Evolutionary conservation across 2,329 filamentous ascomycete species (phyloP).

Genomic region (Penicillium rolfsii): DNA sequence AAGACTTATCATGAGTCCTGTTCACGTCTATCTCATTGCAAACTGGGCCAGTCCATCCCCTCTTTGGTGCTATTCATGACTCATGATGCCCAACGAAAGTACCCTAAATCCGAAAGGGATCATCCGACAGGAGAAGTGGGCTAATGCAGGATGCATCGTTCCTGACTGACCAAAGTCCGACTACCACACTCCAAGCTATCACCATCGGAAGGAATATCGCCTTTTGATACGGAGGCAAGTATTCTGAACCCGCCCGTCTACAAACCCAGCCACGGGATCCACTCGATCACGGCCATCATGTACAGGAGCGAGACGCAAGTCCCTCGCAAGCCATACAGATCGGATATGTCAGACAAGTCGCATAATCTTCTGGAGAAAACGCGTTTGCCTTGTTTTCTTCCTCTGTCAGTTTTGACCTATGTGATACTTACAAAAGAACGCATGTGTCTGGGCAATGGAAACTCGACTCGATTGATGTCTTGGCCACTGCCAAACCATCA

Average conservation of each 20-base stretch:
- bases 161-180: constrained; percentile 6
- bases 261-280: constrained; percentile 2
- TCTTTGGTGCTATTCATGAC: background rate
- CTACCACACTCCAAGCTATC: background rate
- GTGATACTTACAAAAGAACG: background rate
- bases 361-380: constrained; percentile 1
- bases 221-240: constrained; percentile 7
- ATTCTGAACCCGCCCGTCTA: constrained; percentile 4
- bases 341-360: background rate
- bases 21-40: background rate
- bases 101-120: constrained; percentile 2
- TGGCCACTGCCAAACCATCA: background rate
- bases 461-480: background rate
- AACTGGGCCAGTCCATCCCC: constrained; percentile 1
- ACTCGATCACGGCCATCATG: background rate
- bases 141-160: constrained; percentile 14
- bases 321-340: background rate
- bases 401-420: background rate
- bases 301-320: background rate
- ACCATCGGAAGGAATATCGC: constrained; percentile 18
- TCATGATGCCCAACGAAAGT: background rate
- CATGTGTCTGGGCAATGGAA: background rate
- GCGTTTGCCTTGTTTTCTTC: constrained; percentile 5
- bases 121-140: constrained; percentile 7
- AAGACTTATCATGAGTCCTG: background rate